Conservation (phyloP, 345 rosid species). For the Eucalyptus sideroxylon region DNA sequence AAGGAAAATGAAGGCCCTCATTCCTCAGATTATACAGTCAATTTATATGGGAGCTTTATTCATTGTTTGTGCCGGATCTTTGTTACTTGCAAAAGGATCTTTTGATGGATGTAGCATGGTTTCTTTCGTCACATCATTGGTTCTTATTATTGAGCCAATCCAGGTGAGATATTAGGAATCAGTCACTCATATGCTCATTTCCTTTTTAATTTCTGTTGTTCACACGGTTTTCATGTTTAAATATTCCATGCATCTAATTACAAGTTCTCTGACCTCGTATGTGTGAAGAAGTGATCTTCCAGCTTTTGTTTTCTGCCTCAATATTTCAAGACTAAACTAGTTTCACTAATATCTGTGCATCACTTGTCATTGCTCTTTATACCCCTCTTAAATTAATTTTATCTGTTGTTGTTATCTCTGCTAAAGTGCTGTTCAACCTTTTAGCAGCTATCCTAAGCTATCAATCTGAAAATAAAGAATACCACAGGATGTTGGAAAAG, state of each 20-base stretch:
- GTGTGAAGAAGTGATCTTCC: not conserved
- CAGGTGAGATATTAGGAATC: conserved; percentile 34
- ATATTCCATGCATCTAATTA: not conserved
- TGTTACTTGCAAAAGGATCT: conserved; percentile 51
- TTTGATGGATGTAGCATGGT: conserved; percentile 53
- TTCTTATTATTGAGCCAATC: conserved; percentile 80
- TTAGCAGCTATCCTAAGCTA: conserved; percentile 17
- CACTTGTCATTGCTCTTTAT: not conserved
- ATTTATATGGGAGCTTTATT: conserved; percentile 65
- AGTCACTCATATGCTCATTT: not conserved
- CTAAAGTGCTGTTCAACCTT: not conserved
- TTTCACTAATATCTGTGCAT: not conserved
- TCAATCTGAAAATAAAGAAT: conserved; percentile 19
- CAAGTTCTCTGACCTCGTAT: not conserved
- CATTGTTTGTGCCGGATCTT: conserved; percentile 59
- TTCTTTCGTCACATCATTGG: conserved; percentile 70
- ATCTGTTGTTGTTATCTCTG: not conserved
- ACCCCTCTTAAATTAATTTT: not conserved
- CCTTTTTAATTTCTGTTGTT: not conserved
- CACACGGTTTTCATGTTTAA: not conserved
- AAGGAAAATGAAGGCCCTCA: conserved; percentile 87
- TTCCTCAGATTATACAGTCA: conserved; percentile 73
- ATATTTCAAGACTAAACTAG: not conserved
- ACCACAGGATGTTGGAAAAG: conserved; percentile 80
- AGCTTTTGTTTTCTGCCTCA: not conserved